Percentiles rank a stretch among this genome's conserved stretches.
These are phyloP conservation scores for Vigna radiata DNA, from an alignment of 306 rosid genomes.

Conservation along the genomic window DNA sequence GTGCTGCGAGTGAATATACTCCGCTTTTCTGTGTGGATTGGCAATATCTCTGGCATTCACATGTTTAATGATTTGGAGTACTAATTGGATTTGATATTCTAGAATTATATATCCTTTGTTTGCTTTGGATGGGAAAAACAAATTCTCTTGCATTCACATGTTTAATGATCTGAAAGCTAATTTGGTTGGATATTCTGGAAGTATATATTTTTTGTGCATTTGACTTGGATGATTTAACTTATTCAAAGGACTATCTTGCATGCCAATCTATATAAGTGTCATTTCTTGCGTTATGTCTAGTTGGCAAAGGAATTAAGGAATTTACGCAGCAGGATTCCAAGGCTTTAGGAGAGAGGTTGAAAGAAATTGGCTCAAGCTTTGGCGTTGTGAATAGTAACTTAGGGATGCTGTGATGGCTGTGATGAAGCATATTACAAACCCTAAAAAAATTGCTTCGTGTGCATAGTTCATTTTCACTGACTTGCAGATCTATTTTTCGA, in stretches of 20 bases:
- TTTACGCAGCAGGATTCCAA: neutral
- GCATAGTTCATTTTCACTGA: constrained; percentile 10
- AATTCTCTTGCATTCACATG: no score
- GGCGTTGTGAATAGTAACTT: constrained; percentile 22
- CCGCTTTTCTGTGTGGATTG: neutral
- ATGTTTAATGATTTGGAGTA: neutral
- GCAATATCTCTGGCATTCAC: neutral
- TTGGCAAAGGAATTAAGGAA: constrained; percentile 1
- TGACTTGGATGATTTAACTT: constrained; percentile 5
- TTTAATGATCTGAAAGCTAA: neutral
- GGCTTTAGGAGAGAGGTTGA: neutral
- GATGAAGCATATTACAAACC: constrained; percentile 13
- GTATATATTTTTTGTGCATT: neutral
- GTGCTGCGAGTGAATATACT: neutral
- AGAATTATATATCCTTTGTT: neutral
- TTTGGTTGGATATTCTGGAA: neutral
- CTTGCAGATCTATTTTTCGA: constrained; percentile 17
- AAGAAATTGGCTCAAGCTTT: constrained; percentile 7
- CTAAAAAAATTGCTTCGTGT: neutral
- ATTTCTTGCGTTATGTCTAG: constrained; percentile 27
- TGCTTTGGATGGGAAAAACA: no score
- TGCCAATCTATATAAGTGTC: constrained; percentile 2
- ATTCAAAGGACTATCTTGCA: constrained; percentile 14
- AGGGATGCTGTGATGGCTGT: neutral
- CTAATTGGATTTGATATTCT: neutral